These are phyloP conservation scores for Triticum urartu DNA, from an alignment of 176 grass and related monocot genomes.

Conservation along the genomic window DNA sequence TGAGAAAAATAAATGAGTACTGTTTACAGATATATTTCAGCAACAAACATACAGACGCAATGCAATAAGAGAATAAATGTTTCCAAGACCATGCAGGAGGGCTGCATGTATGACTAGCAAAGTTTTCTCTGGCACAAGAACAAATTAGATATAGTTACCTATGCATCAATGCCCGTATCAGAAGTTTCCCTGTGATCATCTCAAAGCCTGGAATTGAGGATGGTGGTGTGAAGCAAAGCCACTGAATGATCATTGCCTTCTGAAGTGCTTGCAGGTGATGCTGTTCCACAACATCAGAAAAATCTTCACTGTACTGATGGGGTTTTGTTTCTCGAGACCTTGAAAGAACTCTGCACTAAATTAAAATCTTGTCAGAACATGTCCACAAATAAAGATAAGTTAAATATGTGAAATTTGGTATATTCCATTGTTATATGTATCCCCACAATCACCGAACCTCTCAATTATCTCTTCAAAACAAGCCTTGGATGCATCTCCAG, in stretches of 20 bases:
- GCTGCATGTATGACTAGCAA: background rate
- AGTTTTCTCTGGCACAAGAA: slow-evolving; percentile 24
- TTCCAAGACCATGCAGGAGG: background rate
- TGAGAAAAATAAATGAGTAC: background rate
- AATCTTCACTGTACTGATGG: slow-evolving; percentile 48
- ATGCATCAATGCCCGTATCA: slow-evolving; percentile 83
- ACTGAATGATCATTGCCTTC: slow-evolving; percentile 94
- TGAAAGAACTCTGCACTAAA: slow-evolving; percentile 70
- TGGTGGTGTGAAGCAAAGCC: slow-evolving; percentile 96
- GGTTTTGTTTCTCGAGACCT: slow-evolving; percentile 79
- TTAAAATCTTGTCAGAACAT: slow-evolving; percentile 3
- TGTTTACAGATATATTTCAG: background rate
- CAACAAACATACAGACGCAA: slow-evolving; percentile 13
- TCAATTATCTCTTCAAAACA: slow-evolving; percentile 97
- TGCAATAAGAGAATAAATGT: background rate
- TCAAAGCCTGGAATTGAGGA: slow-evolving; percentile 66
- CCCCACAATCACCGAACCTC: slow-evolving; percentile 52
- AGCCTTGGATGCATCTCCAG: slow-evolving; percentile 58
- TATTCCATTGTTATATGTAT: slow-evolving; percentile 12
- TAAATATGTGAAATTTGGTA: background rate
- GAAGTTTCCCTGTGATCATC: slow-evolving; percentile 78
- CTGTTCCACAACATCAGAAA: slow-evolving; percentile 66
- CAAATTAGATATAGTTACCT: slow-evolving; percentile 49
- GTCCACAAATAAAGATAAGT: background rate
- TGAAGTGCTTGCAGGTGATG: slow-evolving; percentile 89